These are phyloP conservation scores for Aquilaria sinensis DNA, from an alignment of 345 rosid genomes.

Conservation along the genomic window DNA sequence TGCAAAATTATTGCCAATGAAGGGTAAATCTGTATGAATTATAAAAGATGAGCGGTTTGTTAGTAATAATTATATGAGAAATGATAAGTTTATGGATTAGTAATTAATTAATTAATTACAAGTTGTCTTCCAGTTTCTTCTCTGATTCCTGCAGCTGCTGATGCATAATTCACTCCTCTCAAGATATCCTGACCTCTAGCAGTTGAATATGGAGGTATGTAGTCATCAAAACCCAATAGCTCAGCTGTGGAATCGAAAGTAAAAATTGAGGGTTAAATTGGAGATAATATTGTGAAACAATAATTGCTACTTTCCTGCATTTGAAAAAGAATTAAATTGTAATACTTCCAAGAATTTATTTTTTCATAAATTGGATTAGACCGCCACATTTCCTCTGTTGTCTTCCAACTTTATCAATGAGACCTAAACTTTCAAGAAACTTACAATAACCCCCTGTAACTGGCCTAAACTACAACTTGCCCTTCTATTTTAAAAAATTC, in stretches of 20 bases:
- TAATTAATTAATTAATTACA: slow-evolving; percentile 1
- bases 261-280: no score
- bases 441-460: no score
- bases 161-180: slow-evolving; percentile 38
- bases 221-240: slow-evolving; percentile 14
- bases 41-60: neutral
- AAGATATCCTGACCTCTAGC: slow-evolving; percentile 17
- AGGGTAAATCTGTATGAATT: neutral
- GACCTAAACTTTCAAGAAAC: no score
- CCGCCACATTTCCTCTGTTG: no score
- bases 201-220: slow-evolving; percentile 15
- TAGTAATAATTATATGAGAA: no score
- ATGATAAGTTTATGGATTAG: no score
- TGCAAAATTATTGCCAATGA: slow-evolving; percentile 7
- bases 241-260: slow-evolving; percentile 5
- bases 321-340: neutral
- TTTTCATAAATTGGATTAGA: no score
- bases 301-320: neutral
- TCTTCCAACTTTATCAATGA: no score
- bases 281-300: neutral
- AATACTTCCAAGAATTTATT: no score
- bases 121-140: slow-evolving; percentile 28
- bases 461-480: no score
- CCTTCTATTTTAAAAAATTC: no score
- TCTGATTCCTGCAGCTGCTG: slow-evolving; percentile 36